Percentiles rank a stretch among this genome's conserved stretches.
These are phyloP conservation scores for Sclerotinia sclerotiorum DNA, from an alignment of 2,329 filamentous ascomycete species.

Conservation along the genomic window DNA sequence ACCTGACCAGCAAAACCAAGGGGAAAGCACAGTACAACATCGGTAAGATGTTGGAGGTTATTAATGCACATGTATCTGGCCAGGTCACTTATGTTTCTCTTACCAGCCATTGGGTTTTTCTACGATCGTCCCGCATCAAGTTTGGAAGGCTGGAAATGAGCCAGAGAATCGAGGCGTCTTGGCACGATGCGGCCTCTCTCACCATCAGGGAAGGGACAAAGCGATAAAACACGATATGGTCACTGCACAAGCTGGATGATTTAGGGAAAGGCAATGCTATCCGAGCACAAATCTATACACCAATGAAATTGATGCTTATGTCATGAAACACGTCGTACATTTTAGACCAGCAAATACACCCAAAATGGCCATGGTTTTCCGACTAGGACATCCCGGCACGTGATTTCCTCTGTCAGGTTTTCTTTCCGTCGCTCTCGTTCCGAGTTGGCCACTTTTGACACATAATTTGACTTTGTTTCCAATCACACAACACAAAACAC, in stretches of 20 bases:
- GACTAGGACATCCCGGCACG: not conserved
- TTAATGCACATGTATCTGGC: not conserved
- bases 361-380: not conserved
- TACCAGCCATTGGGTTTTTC: not conserved
- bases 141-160: not conserved
- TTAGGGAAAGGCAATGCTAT: not conserved
- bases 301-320: not conserved
- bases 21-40: not conserved
- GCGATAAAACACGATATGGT: not conserved
- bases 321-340: slow-evolving; percentile 2
- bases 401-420: not conserved
- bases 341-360: not conserved
- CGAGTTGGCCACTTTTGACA: not conserved
- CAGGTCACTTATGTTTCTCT: no score
- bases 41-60: not conserved
- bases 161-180: not conserved
- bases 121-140: not conserved
- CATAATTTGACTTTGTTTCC: not conserved
- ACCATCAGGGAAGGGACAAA: not conserved
- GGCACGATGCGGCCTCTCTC: not conserved
- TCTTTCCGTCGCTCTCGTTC: not conserved
- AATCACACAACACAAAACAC: not conserved
- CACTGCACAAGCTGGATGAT: not conserved
- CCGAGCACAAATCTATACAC: not conserved
- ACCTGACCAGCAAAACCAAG: not conserved